A percentile compares a stretch with the other conserved stretches of the same genome.
Evolutionary conservation across 805 yeast species (phyloP).

Genomic region (Metschnikowia aberdeeniae): DNA sequence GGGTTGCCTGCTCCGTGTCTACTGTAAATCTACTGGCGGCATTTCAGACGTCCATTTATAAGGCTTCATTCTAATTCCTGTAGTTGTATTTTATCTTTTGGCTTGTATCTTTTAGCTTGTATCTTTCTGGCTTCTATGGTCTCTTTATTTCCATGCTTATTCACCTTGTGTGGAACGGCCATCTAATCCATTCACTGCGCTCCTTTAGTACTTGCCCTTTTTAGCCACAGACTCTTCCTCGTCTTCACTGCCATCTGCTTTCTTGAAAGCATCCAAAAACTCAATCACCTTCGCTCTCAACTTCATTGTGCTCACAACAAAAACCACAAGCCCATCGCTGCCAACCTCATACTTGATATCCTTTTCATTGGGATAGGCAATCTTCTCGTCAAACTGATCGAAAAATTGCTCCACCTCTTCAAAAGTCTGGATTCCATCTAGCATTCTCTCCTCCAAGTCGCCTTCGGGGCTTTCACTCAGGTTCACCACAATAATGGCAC

Average conservation of each 20-base stretch:
- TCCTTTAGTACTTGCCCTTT: neutral
- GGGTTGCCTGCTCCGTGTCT: no score
- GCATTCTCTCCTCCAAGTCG: slow-evolving; percentile 47
- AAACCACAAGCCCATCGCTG: slow-evolving; percentile 55
- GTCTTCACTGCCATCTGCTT: slow-evolving; percentile 1
- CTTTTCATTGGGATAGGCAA: slow-evolving; percentile 53
- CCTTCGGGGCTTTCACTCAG: slow-evolving; percentile 32
- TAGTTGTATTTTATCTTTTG: no score
- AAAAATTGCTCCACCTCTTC: slow-evolving; percentile 49
- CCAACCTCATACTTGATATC: slow-evolving; percentile 58
- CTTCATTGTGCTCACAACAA: slow-evolving; percentile 43
- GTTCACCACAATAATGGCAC: slow-evolving; percentile 42
- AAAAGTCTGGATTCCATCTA: slow-evolving; percentile 43
- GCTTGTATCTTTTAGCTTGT: no score
- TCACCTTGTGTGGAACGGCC: no score
- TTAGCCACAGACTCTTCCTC: slow-evolving; percentile 1
- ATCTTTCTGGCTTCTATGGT: no score
- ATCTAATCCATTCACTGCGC: neutral
- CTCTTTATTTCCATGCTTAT: no score
- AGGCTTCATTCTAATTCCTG: no score
- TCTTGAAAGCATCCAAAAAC: slow-evolving; percentile 39
- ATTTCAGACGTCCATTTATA: no score
- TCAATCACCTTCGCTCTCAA: slow-evolving; percentile 36
- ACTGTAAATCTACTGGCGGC: no score
- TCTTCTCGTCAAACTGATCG: slow-evolving; percentile 46